Base-by-base conservation (phyloP, 495 filamentous ascomycete species). In the Penicillium pancosmium region DNA sequence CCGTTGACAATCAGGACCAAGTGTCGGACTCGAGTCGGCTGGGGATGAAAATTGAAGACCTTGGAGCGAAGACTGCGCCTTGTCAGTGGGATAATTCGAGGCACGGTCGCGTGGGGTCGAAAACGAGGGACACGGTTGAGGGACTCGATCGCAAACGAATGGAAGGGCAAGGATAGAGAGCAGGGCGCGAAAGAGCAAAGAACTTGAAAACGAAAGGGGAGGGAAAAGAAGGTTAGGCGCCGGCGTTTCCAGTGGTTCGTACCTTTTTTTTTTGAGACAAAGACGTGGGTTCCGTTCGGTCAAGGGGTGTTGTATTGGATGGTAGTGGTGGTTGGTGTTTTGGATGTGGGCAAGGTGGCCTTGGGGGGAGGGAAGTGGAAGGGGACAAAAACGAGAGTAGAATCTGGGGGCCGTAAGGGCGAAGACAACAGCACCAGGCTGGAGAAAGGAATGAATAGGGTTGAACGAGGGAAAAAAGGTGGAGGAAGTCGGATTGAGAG, bases 361-460 rank as follows among this genome's bases (percentile, higher is more conserved):
- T 38, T n/a, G 36, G 36, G 36, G 12, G 11, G 36, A 5, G 36
- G 36, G 10, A 1, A 13, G 4, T 27, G 46, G 44, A 27, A 12
- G 10, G 19, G 41, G 15, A 19, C 16, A 46, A 27, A 27, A 48
- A 48, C 46, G 46, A 23, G 15, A 27, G 41, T 46, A 16, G 46
- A 27, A 23, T 48, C 9, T 9, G 21, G 21, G 41, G 18, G 9
- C 41, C 19, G 10, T 9, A 36, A 27, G 11, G n/a, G 48, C 47
- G 59, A 71, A 53, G 46, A 55, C 25, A 47, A 61, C 62, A 66
- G 63, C 63, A 55, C 63, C 63, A 66, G 62, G 60, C 62, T 59
- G 59, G 56, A 65, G 55, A 60, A 62, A 55, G 43, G 59, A 65
- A 64, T 40, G 52, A 51, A 34, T 34, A 25, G 21, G 47, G 21